Evolutionary conservation across 495 filamentous ascomycete genomes (phyloP).

Genomic region (Penicillium ucsense): DNA sequence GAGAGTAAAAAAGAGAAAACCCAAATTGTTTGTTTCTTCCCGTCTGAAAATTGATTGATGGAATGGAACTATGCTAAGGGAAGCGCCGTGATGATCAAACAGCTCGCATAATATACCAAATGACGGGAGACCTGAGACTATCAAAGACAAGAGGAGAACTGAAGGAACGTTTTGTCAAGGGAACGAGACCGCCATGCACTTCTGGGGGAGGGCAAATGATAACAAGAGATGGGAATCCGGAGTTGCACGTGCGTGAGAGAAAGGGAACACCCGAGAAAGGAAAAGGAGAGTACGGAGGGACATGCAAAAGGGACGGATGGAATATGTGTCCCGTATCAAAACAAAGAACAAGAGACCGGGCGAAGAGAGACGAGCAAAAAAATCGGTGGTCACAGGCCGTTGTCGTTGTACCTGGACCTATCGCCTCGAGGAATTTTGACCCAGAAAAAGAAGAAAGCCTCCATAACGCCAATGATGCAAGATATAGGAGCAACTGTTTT

Average conservation of each 20-base stretch:
- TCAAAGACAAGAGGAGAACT: conserved; percentile 9
- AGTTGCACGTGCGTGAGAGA: conserved; percentile 19
- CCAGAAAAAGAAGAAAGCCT: conserved; percentile 11
- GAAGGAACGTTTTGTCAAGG: conserved; percentile 4
- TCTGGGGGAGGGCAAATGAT: conserved; percentile 9
- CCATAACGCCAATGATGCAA: conserved; percentile 40
- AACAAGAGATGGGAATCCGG: conserved; percentile 19
- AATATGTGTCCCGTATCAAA: conserved; percentile 7
- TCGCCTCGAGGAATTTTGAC: conserved; percentile 5
- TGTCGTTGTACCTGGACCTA: conserved; percentile 12
- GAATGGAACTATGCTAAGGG: no score
- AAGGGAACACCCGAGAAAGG: conserved; percentile 3
- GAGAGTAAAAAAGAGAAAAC: no score
- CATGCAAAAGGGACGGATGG: background rate
- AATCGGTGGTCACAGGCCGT: conserved; percentile 2
- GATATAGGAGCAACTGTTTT: conserved; percentile 20
- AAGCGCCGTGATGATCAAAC: no score
- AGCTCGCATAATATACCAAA: background rate
- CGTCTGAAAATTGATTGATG: no score
- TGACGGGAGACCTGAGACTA: background rate
- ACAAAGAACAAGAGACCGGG: conserved; percentile 11
- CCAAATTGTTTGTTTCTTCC: no score
- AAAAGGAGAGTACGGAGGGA: conserved; percentile 3
- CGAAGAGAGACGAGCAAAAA: conserved; percentile 7
- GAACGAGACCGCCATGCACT: conserved; percentile 15